These are phyloP conservation scores for Ilex asprella DNA, from an alignment of 257 asterid species.

Conservation along the genomic window DNA sequence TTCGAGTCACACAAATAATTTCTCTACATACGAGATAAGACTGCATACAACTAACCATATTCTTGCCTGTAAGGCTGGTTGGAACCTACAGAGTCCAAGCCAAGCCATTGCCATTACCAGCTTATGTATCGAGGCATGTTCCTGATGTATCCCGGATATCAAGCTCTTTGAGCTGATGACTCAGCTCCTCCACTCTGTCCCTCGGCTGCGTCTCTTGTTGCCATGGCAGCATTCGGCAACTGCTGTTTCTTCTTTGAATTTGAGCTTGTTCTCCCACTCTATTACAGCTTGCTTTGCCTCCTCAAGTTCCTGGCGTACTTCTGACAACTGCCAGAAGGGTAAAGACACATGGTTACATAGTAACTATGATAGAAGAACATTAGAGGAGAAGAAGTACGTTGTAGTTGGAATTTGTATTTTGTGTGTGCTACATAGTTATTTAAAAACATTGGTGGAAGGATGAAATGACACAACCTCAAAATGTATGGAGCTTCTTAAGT, in stretches of 20 bases:
- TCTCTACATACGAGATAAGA: too few species aligned
- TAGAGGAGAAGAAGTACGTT: too few species aligned
- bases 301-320: slow-evolving; percentile 70
- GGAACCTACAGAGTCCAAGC: slow-evolving; percentile 64
- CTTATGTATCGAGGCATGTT: slow-evolving; percentile 64
- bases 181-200: slow-evolving; percentile 87
- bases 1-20: too few species aligned
- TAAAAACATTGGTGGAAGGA: too few species aligned
- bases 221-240: slow-evolving; percentile 97
- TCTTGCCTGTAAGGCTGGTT: slow-evolving; percentile 33
- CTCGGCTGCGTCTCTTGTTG: slow-evolving; percentile 96
- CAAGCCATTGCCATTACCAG: slow-evolving; percentile 99
- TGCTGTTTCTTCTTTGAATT: slow-evolving; percentile 91
- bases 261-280: slow-evolving; percentile 77
- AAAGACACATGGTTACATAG: neutral
- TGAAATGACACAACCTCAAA: too few species aligned
- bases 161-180: slow-evolving; percentile 76
- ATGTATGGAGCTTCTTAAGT: too few species aligned
- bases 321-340: slow-evolving; percentile 52
- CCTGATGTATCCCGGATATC: slow-evolving; percentile 51
- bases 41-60: too few species aligned
- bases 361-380: neutral
- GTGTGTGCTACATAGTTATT: too few species aligned
- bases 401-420: too few species aligned
- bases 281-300: slow-evolving; percentile 70